Evolutionary conservation across 208 protist genomes (phyloP), one percentile per base, ranked within the genome.

Genomic region (Acanthamoeba castellanii): DNA sequence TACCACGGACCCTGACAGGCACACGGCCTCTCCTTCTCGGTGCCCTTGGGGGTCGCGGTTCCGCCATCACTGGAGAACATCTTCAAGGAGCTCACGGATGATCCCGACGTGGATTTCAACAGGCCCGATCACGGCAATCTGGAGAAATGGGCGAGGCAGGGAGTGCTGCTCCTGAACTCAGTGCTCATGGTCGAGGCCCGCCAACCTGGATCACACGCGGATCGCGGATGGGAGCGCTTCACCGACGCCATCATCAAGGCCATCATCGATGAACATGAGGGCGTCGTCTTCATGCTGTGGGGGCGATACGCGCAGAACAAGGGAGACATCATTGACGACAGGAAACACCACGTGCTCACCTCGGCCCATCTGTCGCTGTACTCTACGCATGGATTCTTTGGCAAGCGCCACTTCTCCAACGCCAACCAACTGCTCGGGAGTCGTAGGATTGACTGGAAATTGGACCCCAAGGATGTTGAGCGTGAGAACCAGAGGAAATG

Each of bases 101-200:
- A n/a, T n/a, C n/a, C n/a, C n/a, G n/a, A n/a, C n/a, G n/a, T n/a
- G n/a, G n/a, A n/a, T n/a, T n/a, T n/a, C n/a, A n/a, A n/a, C n/a
- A n/a, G n/a, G n/a, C n/a, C n/a, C n/a, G n/a, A n/a, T n/a, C n/a
- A n/a, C n/a, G n/a, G n/a, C n/a, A n/a, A n/a, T n/a, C n/a, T n/a
- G 52, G 52, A 98, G 70, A 94, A 95, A 92, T 99, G 99, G 99
- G 98, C 99, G 3, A 96, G 98, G 81, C 99, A 99, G 96, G 99
- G 99, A 32, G 98, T 99, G 47, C 96, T 99, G 59, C 97, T 99
- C 95, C 96, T 99, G 7, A 99, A 99, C 95, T 98, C 99, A 2
- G 98, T 98, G 1, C 96, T 99, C 34, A 99, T 99, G 3, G 99
- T 99, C 0, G 97, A 98, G 93, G 97, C 96, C 13, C 95, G 98